Conservation (phyloP, 805 yeast genomes). For the Candida ulmi region DNA sequence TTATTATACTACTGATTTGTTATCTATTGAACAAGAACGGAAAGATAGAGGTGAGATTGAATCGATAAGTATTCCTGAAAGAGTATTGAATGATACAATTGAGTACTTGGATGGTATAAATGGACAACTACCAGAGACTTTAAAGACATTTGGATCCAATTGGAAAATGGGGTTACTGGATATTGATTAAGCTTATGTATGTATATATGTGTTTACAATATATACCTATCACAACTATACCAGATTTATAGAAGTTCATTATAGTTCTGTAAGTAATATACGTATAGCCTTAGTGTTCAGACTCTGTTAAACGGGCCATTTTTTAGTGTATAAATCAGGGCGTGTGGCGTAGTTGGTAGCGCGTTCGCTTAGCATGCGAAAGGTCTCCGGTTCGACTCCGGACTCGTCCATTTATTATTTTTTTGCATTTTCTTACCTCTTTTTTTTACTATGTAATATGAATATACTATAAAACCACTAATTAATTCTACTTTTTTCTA, state of each 20-base stretch:
- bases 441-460: too few species aligned
- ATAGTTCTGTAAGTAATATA: too few species aligned
- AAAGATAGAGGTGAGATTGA: conserved; percentile 36
- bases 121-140: conserved; percentile 27
- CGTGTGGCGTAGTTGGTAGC: conserved; percentile 83
- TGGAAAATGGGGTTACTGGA: conserved; percentile 15
- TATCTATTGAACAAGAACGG: conserved; percentile 23
- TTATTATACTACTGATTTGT: conserved; percentile 32
- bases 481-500: too few species aligned
- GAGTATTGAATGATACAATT: conserved; percentile 27
- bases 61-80: conserved; percentile 26
- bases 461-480: too few species aligned
- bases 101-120: conserved; percentile 25
- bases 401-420: conserved; percentile 54
- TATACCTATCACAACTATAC: too few species aligned
- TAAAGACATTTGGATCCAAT: conserved; percentile 12
- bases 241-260: too few species aligned
- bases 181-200: not conserved
- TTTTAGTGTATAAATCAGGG: conserved; percentile 30
- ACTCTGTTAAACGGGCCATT: too few species aligned
- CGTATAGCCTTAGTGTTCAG: too few species aligned
- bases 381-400: conserved; percentile 78
- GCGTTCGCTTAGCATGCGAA: conserved; percentile 78
- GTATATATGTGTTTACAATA: too few species aligned
- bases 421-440: not conserved